These are phyloP conservation scores for Coemansia sp. DNA, from an alignment of 192 early-diverging fungal species.

Conservation along the genomic window DNA sequence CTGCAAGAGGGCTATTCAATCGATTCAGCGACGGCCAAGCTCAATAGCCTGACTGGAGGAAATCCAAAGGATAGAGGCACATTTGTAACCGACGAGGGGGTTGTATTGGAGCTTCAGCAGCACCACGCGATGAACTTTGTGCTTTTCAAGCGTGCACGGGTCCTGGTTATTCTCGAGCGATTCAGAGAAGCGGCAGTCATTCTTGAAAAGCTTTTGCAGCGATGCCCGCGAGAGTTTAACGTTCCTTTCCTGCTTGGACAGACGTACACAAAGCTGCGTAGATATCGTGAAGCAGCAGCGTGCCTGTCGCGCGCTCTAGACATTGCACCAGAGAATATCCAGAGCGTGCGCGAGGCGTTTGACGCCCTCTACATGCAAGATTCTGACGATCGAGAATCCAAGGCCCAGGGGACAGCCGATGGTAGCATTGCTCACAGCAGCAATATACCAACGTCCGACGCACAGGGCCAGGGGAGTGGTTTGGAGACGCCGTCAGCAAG, in stretches of 20 bases:
- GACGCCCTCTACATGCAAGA: slow-evolving; percentile 50
- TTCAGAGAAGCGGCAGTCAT: slow-evolving; percentile 65
- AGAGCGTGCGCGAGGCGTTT: slow-evolving; percentile 52
- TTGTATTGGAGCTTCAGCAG: slow-evolving; percentile 16
- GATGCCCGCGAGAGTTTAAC: slow-evolving; percentile 53
- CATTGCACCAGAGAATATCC: slow-evolving; percentile 47
- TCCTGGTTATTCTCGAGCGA: slow-evolving; percentile 59
- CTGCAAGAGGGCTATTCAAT: slow-evolving; percentile 20
- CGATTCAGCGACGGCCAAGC: not conserved
- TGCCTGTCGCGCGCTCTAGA: slow-evolving; percentile 44
- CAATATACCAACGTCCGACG: slow-evolving; percentile 1
- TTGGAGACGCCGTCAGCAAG: slow-evolving; percentile 20
- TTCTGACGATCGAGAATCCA: slow-evolving; percentile 8
- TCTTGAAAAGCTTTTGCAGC: slow-evolving; percentile 60
- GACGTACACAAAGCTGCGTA: slow-evolving; percentile 42
- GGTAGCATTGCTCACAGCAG: not conserved
- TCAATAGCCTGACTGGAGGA: not conserved
- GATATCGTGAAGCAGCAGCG: slow-evolving; percentile 49
- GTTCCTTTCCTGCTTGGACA: slow-evolving; percentile 55
- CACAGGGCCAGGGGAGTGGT: not conserved
- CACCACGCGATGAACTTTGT: slow-evolving; percentile 58
- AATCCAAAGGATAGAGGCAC: not conserved
- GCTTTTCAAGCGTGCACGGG: slow-evolving; percentile 67
- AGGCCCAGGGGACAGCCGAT: slow-evolving; percentile 6
- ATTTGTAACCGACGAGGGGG: slow-evolving; percentile 4